These are phyloP conservation scores for Austroboletus niveus DNA, from an alignment of 1,284 basidiomycete genomes.

Conservation along the genomic window DNA sequence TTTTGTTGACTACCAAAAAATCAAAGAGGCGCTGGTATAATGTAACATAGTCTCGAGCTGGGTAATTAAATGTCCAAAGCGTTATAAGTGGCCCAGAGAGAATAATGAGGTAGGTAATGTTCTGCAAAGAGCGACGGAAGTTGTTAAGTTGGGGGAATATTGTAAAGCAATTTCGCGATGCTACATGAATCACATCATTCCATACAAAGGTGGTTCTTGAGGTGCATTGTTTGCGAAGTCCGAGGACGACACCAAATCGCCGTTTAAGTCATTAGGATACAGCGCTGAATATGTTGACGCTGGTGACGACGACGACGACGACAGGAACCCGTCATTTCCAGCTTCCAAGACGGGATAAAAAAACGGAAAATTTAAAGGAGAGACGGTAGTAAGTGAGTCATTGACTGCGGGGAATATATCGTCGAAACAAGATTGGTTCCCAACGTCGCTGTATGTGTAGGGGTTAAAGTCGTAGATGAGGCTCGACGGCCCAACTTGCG, in stretches of 20 bases:
- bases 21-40: background rate
- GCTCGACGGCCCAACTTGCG: background rate
- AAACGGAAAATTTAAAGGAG: conserved; percentile 11
- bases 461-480: conserved; percentile 3
- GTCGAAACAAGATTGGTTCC: conserved; percentile 7
- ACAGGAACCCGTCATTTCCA: conserved; percentile 18
- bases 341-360: conserved; percentile 16
- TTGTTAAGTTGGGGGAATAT: background rate
- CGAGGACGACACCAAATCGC: conserved; percentile 7
- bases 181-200: conserved; percentile 13
- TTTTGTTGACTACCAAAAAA: background rate
- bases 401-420: conserved; percentile 4
- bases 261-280: conserved; percentile 6
- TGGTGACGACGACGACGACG: conserved; percentile 28
- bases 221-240: conserved; percentile 3
- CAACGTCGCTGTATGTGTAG: conserved; percentile 3
- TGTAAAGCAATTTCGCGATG: background rate
- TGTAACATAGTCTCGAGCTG: background rate
- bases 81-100: conserved; percentile 2
- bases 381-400: conserved; percentile 6
- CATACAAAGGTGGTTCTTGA: conserved; percentile 14
- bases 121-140: conserved; percentile 3
- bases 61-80: background rate
- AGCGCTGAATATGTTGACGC: conserved; percentile 21
- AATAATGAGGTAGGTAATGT: conserved; percentile 1